Conservation (phyloP, 768 basidiomycete species). For the Naganishia vaughanmartiniae region DNA sequence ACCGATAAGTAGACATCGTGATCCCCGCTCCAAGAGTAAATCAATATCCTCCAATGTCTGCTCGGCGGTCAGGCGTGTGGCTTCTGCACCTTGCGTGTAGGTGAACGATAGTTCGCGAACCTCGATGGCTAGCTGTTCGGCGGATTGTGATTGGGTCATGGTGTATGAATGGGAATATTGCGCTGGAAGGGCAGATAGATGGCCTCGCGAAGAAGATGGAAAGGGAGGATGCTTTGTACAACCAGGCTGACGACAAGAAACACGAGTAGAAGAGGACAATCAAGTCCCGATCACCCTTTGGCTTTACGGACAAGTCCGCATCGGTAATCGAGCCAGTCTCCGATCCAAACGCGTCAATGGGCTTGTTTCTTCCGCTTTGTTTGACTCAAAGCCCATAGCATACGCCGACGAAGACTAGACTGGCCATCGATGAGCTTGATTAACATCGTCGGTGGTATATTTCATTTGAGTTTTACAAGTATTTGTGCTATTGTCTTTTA, state of each 20-base stretch:
- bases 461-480: neutral
- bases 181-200: neutral
- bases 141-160: conserved; percentile 5
- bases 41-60: conserved; percentile 63
- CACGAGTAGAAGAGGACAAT: too few relatives aligned
- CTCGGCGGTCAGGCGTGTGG: conserved; percentile 9
- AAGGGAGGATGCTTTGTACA: neutral
- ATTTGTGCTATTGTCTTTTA: neutral
- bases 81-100: conserved; percentile 26
- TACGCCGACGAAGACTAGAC: neutral
- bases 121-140: conserved; percentile 27
- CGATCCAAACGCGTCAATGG: conserved; percentile 12
- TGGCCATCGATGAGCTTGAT: too few relatives aligned
- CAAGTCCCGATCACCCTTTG: too few relatives aligned
- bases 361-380: neutral
- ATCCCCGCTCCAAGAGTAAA: conserved; percentile 68
- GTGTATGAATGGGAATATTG: neutral
- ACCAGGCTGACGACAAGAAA: neutral
- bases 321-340: neutral
- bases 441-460: conserved; percentile 14
- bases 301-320: neutral
- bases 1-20: conserved; percentile 80
- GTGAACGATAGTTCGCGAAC: conserved; percentile 31
- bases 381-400: neutral
- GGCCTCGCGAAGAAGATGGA: neutral